A percentile compares a stretch with the other conserved stretches of the same genome.
Conservation (phyloP, 352 stramenopile species). For the Pythium coloratum region DNA sequence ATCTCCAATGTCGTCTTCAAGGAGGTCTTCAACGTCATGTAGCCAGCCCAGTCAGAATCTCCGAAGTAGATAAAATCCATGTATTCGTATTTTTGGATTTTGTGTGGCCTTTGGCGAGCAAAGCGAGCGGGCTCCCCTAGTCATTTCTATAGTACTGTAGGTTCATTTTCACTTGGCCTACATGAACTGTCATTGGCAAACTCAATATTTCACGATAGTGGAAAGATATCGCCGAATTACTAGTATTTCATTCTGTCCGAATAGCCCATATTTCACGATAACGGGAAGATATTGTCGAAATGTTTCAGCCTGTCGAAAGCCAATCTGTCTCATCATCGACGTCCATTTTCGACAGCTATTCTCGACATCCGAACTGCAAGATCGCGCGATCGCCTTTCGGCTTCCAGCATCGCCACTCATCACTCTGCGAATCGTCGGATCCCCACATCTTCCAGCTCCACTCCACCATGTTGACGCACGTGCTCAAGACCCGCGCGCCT, state of each 20-base stretch:
- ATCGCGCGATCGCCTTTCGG: neutral
- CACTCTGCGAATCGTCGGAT: neutral
- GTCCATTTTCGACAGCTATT: neutral
- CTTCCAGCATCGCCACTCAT: slow-evolving; percentile 3
- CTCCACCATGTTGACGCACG: slow-evolving; percentile 28
- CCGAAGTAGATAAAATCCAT: no score
- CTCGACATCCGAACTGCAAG: neutral
- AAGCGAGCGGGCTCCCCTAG: no score
- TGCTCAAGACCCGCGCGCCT: slow-evolving; percentile 37
- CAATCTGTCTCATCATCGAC: neutral
- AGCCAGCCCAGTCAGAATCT: no score
- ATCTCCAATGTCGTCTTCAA: no score
- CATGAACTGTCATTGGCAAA: slow-evolving; percentile 33
- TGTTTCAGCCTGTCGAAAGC: no score
- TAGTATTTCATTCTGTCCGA: neutral
- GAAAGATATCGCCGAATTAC: neutral
- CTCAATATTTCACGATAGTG: slow-evolving; percentile 28
- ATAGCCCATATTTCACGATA: neutral
- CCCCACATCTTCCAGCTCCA: neutral
- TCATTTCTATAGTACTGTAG: no score
- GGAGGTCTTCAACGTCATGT: no score
- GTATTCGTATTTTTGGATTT: no score
- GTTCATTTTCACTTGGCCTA: no score
- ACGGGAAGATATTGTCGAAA: no score
- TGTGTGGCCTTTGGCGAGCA: no score